Base-by-base conservation (phyloP, 371 early-diverging fungal genomes). In the Saksenaea vasiformis region DNA sequence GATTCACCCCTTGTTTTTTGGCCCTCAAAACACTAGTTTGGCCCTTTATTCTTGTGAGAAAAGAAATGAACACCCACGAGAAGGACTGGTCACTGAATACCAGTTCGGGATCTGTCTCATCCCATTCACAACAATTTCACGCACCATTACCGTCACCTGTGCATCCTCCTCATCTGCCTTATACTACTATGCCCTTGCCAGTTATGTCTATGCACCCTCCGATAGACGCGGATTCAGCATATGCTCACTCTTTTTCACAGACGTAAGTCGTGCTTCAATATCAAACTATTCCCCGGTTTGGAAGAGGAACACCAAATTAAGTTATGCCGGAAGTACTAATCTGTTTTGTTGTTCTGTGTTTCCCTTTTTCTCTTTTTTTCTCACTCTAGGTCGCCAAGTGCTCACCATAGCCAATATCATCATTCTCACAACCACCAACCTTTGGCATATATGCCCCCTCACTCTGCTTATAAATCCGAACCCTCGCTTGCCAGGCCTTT, bases 61-160 rank as follows among this genome's bases (percentile, higher is more conserved):
- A 22, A 47, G 58, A 56, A 66, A 66, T 66, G 66, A 56, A 59
- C 53, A 36, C 61, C 17, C 66, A 66, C 38, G 66, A 66, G 24
- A 66, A 66, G 61, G 60, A 66, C 54, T 66, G 66, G 66, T 56
- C 58, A 24, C 39, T 47, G 15, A 38, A 61, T 47, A 26, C 66
- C 24, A 47, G 58, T 58, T 64, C 58, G 64, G 64, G 64, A 47
- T 31, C 41, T 17, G 51, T 47, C 51, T 47, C 51, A 47, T 39
- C 65, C 36, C 59, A 59, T 54, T 58, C 65, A 13, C 54, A 59
- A n/a, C 65, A 65, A 22, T 58, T 62, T 10, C 59, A 62, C 39
- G 39, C 62, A 8, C 47, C 58, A 58, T 44, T 67, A 26, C 67
- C 67, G 13, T 60, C 58, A 14, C 67, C 67, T 54, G 62, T 67